phyloP scores from a whole-genome alignment of 805 yeast genomes.

The Tetrapisispora nanseiensis region DNA sequence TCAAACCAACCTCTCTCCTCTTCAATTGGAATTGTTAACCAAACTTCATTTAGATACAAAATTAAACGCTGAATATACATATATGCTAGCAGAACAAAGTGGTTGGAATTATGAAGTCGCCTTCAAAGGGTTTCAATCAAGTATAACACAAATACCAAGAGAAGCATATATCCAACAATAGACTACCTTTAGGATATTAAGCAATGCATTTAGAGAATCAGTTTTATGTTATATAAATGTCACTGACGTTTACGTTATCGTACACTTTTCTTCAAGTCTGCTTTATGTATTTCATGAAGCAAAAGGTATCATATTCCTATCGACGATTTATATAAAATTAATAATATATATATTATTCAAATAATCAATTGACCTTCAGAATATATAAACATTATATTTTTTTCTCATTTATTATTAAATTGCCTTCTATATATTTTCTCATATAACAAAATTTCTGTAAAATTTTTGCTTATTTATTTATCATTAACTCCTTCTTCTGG shows the following conservation, averaged over 20 bases:
- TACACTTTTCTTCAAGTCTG: background rate
- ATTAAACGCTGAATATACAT: conserved; percentile 66
- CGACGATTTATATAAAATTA: no score
- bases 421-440: no score
- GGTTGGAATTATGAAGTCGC: conserved; percentile 72
- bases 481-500: conserved; percentile 31
- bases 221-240: background rate
- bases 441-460: background rate
- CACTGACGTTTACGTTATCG: background rate
- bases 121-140: conserved; percentile 56
- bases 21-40: conserved; percentile 55
- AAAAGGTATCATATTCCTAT: no score
- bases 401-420: no score
- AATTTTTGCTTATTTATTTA: background rate
- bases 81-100: conserved; percentile 81
- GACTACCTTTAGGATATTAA: background rate
- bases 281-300: background rate
- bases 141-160: conserved; percentile 50
- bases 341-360: no score
- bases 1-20: conserved; percentile 36
- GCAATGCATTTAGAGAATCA: background rate
- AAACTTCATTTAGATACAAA: conserved; percentile 64
- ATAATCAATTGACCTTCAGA: no score
- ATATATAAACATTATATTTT: no score
- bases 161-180: conserved; percentile 37